These are phyloP conservation scores for Juglanconis oblonga DNA, from an alignment of 2,329 filamentous ascomycete species.

Conservation along the genomic window DNA sequence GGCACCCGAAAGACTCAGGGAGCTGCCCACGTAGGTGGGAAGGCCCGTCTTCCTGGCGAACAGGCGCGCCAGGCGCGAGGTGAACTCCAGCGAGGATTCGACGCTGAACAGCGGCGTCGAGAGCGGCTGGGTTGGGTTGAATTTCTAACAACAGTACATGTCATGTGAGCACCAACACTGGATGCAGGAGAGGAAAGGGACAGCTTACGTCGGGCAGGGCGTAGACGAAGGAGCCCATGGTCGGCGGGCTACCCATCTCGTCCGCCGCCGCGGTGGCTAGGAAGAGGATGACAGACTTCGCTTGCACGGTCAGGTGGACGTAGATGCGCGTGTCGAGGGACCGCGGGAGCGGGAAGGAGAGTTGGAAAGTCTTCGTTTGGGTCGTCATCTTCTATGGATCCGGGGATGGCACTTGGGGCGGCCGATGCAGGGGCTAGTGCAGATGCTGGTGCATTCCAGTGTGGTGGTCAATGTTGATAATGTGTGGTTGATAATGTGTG, in stretches of 20 bases:
- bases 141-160: slow-evolving; percentile 34
- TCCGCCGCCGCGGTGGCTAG: slow-evolving; percentile 57
- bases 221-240: slow-evolving; percentile 89
- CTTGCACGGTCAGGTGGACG: slow-evolving; percentile 55
- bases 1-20: slow-evolving; percentile 70
- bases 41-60: slow-evolving; percentile 69
- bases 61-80: slow-evolving; percentile 78
- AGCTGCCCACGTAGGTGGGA: slow-evolving; percentile 89
- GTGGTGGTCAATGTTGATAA: no score
- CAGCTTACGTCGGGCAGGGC: slow-evolving; percentile 78
- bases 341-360: slow-evolving; percentile 59
- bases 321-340: slow-evolving; percentile 61
- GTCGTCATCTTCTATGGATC: background rate
- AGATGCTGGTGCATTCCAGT: no score
- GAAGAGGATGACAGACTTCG: slow-evolving; percentile 58
- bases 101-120: slow-evolving; percentile 77
- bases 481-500: no score
- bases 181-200: background rate
- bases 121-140: slow-evolving; percentile 60
- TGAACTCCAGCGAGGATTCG: slow-evolving; percentile 79
- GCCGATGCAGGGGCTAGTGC: background rate
- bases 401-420: background rate
- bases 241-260: slow-evolving; percentile 45
- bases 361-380: slow-evolving; percentile 33
- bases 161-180: background rate